These are phyloP conservation scores for Phialocephala subalpina DNA, from an alignment of 2,329 filamentous ascomycete genomes.

Conservation along the genomic window DNA sequence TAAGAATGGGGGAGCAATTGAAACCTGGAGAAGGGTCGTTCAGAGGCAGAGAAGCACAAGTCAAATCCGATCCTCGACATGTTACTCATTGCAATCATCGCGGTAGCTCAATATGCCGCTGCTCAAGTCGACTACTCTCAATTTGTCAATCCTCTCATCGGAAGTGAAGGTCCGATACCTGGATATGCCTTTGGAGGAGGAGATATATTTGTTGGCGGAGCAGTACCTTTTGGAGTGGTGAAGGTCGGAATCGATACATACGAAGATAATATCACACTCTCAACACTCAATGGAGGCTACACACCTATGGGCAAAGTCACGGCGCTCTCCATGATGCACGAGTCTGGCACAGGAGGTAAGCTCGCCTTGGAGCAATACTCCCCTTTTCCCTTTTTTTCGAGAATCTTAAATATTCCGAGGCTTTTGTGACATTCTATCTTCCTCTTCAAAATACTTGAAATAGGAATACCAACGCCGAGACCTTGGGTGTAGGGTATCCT, in stretches of 20 bases:
- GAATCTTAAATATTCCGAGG: no score
- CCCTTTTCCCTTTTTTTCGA: no score
- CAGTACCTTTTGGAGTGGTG: constrained; percentile 27
- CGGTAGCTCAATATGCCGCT: background rate
- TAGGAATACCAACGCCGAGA: no score
- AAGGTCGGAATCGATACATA: constrained; percentile 40
- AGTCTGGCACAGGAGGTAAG: constrained; percentile 61
- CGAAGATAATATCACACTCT: constrained; percentile 30
- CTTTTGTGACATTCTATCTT: no score
- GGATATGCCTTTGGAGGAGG: constrained; percentile 33
- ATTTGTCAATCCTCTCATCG: constrained; percentile 8
- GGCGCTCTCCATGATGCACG: constrained; percentile 61
- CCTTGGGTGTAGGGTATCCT: constrained; percentile 57
- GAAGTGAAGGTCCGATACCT: constrained; percentile 5
- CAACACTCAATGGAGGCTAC: constrained; percentile 37
- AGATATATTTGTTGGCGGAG: constrained; percentile 27
- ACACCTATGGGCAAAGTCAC: constrained; percentile 54
- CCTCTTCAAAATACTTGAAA: no score
- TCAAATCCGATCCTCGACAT: background rate
- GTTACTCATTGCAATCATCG: constrained; percentile 1
- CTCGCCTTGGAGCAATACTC: no score
- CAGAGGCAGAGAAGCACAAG: background rate
- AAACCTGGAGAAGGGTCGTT: background rate
- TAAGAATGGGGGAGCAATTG: background rate
- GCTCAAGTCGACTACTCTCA: constrained; percentile 11